Conservation (phyloP, 371 early-diverging fungal genomes). For the Rhizomucor miehei region DNA sequence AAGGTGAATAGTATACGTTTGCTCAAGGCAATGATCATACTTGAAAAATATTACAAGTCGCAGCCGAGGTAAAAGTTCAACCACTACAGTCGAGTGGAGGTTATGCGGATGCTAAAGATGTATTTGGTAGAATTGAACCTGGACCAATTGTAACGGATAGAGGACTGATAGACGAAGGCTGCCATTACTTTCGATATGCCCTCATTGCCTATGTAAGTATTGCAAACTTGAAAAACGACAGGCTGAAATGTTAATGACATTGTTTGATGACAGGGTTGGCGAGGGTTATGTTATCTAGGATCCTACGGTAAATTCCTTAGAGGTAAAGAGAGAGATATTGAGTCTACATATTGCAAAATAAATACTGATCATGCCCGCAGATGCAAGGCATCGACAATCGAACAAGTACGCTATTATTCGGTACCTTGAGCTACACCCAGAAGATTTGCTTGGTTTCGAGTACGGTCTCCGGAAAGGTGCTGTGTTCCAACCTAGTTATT, state of each 20-base stretch:
- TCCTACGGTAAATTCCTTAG: conserved; percentile 49
- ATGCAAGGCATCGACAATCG: conserved; percentile 39
- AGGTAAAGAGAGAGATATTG: conserved; percentile 22
- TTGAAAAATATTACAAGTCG: conserved; percentile 15
- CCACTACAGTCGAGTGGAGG: no score
- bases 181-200: conserved; percentile 29
- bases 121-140: neutral
- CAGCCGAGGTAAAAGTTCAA: conserved; percentile 12
- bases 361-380: conserved; percentile 46
- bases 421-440: conserved; percentile 62
- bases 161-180: conserved; percentile 14
- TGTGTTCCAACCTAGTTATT: conserved; percentile 81
- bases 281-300: conserved; percentile 47
- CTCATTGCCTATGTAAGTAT: conserved; percentile 26
- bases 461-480: conserved; percentile 63
- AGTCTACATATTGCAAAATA: neutral
- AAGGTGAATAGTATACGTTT: conserved; percentile 20
- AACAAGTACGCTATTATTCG: conserved; percentile 68
- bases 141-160: conserved; percentile 11
- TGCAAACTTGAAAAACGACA: neutral
- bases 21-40: conserved; percentile 17
- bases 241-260: neutral
- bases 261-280: conserved; percentile 46
- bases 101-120: neutral
- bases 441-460: conserved; percentile 78